Evolutionary conservation across 2,329 filamentous ascomycete species (phyloP), one percentile per base, ranked within the genome.

Genomic region (Raffaelea ambrosiae): DNA sequence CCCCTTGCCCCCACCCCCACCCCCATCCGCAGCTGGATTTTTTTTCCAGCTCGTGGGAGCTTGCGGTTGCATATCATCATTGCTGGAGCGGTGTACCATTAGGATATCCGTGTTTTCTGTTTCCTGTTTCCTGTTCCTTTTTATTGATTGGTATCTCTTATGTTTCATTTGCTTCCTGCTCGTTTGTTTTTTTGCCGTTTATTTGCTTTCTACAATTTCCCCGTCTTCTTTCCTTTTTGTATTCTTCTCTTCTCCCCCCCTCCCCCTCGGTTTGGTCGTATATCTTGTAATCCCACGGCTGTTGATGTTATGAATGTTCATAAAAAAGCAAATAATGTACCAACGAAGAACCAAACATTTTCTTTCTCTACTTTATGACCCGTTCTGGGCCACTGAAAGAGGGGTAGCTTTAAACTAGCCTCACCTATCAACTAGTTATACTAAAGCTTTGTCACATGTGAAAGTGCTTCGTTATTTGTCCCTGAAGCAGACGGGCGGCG

Each of bases 21-120:
- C 20, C 22, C 14, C n/a, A n/a, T 20, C 19, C 35, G 8, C 36
- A 21, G 21, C 29, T 42, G 18, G 20, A 40, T 31, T 23, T 29
- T 38, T 33, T 33, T 9, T 41, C 20, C 38, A 22, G 39, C 35
- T 38, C 35, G 16, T 38, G 13, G 35, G 35, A n/a, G 21, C 40
- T n/a, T 51, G 40, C 40, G 41, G 48, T 47, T 48, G 48, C 42
- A 48, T 46, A 29, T 39, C 23, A 29, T 29, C 16, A n/a, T n/a
- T n/a, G n/a, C 18, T 8, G 47, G 42, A 46, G 48, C 50, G 46
- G 45, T 61, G 64, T 66, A 67, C 58, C 60, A 66, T 56, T 67
- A 68, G 59, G 62, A 68, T 67, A 66, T 66, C 62, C 63, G 54
- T 43, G 26, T 31, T 51, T 50, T 43, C 26, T 43, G 11, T 26